Conservation (phyloP, 768 basidiomycete species). For the Trametes meyenii region DNA sequence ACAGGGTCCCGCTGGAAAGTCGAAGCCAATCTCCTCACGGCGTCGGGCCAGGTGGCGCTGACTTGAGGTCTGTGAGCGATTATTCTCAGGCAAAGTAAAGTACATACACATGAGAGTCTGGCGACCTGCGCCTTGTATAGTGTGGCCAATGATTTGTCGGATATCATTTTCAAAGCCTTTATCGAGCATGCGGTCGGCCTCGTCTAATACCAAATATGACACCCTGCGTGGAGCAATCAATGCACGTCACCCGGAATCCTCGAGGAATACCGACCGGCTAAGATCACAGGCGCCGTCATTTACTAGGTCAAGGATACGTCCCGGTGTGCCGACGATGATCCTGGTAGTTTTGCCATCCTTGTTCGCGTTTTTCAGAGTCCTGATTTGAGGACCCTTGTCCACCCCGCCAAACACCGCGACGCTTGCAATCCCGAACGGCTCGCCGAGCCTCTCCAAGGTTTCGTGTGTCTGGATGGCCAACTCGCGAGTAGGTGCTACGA, state of each 20-base stretch:
- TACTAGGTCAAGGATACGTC: constrained; percentile 89
- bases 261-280: constrained; percentile 54
- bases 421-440: constrained; percentile 72
- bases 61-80: constrained; percentile 49
- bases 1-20: constrained; percentile 87
- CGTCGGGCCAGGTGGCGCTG: constrained; percentile 98
- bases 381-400: constrained; percentile 80
- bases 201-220: constrained; percentile 90
- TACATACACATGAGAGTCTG: constrained; percentile 93
- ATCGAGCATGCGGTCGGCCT: constrained; percentile 98
- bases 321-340: constrained; percentile 95
- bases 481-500: constrained; percentile 95
- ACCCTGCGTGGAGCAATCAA: constrained; percentile 51
- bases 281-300: constrained; percentile 85
- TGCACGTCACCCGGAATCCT: constrained; percentile 4
- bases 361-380: constrained; percentile 58
- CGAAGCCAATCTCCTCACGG: constrained; percentile 84
- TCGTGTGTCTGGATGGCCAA: constrained; percentile 95
- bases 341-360: constrained; percentile 57
- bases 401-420: constrained; percentile 97
- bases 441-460: constrained; percentile 72
- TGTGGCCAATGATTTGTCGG: constrained; percentile 79
- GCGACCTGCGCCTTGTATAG: constrained; percentile 66
- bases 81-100: neutral
- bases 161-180: constrained; percentile 99